Evolutionary conservation across 106 monocot species (phyloP), one percentile per base, ranked within the genome.

Genomic region (Platanthera zijinensis): DNA sequence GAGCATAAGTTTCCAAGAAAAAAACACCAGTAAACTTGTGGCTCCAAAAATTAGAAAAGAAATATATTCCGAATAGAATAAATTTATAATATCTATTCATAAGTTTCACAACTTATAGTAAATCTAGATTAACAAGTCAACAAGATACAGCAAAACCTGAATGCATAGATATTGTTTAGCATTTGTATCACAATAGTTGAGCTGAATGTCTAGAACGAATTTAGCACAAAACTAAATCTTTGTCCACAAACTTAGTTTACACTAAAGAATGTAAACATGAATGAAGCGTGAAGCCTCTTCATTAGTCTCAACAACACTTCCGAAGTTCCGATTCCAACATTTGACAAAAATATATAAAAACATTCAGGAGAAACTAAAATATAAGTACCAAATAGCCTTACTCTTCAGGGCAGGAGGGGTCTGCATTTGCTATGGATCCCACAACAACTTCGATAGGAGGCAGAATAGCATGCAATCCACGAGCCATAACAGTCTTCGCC

Each of bases 401-500:
- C 99, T 99, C 94, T 83, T 94, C 94, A 54, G 86, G 94, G 69
- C 21, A 74, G 49, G 52, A 76, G 50, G 99, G 92, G 75, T 99
- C 92, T 22, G 92, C 91, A 87, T 99, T 94, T 46, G 99, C 72
- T 71, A 92, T 92, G 7, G 99, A 99, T 76, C 92, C 94, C 50
- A 30, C 77, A 72, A 94, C 88, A 22, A 92, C 94, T 85, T 99
- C 99, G 53, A 99, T 99, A 25, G 99, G 99, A 75, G 99, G 99
- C 69, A 99, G 92, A 76, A 99, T 87, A 63, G 89, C 92, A 81
- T 99, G 94, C 74, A 99, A 83, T 50, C 99, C 99, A 81, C 99
- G 99, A 13, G 99, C 94, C 99, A 99, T 94, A 51, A 99, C 84
- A 11, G 99, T 99, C 81, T 99, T 99, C 51, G 92, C 99, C 28